These are phyloP conservation scores for Myriangium duriaei DNA, from an alignment of 2,329 filamentous ascomycete species.

Conservation along the genomic window DNA sequence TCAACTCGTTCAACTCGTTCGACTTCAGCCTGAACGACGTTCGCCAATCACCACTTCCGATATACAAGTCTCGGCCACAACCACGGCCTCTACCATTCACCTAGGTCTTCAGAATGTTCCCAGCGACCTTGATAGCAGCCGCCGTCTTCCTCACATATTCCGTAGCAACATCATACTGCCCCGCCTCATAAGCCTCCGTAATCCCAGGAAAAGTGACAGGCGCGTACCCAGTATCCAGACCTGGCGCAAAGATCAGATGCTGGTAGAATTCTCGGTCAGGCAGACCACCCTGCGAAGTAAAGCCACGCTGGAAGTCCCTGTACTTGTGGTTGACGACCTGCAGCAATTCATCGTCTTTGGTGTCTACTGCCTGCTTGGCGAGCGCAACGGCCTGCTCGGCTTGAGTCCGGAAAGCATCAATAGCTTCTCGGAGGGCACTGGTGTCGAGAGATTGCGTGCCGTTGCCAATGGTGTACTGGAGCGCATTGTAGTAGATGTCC, in stretches of 20 bases:
- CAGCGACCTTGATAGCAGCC: too few relatives aligned
- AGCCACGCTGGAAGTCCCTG: conserved; percentile 34
- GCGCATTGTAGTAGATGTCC: conserved; percentile 24
- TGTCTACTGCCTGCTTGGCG: conserved; percentile 11
- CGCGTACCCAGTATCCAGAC: conserved; percentile 48
- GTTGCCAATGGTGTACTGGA: conserved; percentile 31
- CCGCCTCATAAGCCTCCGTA: too few relatives aligned
- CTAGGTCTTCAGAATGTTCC: too few relatives aligned
- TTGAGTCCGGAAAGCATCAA: conserved; percentile 35
- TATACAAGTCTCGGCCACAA: too few relatives aligned
- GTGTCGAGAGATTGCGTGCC: conserved; percentile 23
- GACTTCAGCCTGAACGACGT: too few relatives aligned
- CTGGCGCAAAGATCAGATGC: conserved; percentile 36
- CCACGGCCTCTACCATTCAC: too few relatives aligned
- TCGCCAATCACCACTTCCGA: too few relatives aligned
- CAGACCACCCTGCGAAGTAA: conserved; percentile 34
- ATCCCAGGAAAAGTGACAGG: conserved; percentile 53
- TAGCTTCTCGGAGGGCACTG: conserved; percentile 20
- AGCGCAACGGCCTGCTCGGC: conserved; percentile 23
- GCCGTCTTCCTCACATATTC: conserved; percentile 14
- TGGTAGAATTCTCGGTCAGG: conserved; percentile 34
- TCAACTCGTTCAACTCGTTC: too few relatives aligned
- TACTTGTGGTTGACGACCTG: conserved; percentile 34
- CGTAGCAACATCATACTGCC: conserved; percentile 16
- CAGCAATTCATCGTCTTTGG: conserved; percentile 20